Conservation (phyloP, 2,329 filamentous ascomycete genomes). For the Talaromyces rugulosus region DNA sequence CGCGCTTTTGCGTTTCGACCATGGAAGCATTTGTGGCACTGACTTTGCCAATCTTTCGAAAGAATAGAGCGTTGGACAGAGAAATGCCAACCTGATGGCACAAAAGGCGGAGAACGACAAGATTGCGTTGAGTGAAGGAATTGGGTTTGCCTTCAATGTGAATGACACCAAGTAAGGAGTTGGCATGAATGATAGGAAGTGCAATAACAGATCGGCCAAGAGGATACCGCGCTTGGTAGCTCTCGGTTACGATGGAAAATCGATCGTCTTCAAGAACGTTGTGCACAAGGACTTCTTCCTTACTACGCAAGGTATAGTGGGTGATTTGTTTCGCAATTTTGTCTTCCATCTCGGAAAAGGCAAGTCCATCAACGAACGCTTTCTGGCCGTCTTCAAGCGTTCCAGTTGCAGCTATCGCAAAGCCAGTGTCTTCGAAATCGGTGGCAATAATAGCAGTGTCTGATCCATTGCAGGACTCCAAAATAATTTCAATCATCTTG, state of each 20-base stretch:
- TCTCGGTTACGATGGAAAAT: constrained; percentile 57
- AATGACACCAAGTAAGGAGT: constrained; percentile 56
- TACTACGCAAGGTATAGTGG: constrained; percentile 59
- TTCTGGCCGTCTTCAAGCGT: constrained; percentile 53
- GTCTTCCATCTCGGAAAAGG: constrained; percentile 55
- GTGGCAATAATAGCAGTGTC: constrained; percentile 59
- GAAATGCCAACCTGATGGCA: constrained; percentile 64
- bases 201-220: constrained; percentile 59
- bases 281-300: constrained; percentile 60
- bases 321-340: constrained; percentile 59
- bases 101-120: constrained; percentile 50
- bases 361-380: constrained; percentile 51
- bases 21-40: constrained; percentile 62
- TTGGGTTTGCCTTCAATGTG: constrained; percentile 61
- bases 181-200: constrained; percentile 59
- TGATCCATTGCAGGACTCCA: constrained; percentile 59
- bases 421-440: constrained; percentile 56
- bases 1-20: constrained; percentile 62
- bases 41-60: constrained; percentile 58
- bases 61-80: constrained; percentile 60
- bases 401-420: constrained; percentile 59
- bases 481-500: constrained; percentile 62
- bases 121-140: constrained; percentile 59
- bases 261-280: constrained; percentile 62
- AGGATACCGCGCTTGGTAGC: constrained; percentile 53